Evolutionary conservation across 2,329 filamentous ascomycete genomes (phyloP).

Genomic region (Phaeomoniella chlamydospora): DNA sequence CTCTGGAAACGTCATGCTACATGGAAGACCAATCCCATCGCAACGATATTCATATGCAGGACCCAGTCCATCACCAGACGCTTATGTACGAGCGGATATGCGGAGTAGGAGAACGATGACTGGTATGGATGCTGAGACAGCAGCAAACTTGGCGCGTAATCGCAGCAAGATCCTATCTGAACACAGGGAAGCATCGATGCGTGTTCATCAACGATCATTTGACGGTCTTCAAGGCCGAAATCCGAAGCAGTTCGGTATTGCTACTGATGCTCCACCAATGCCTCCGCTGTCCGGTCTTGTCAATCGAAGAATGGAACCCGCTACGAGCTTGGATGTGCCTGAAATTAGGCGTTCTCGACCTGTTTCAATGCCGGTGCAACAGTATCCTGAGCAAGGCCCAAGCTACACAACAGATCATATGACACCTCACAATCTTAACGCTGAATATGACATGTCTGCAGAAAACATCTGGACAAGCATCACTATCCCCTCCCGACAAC

Average conservation of each 20-base stretch:
- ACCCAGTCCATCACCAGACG: not conserved
- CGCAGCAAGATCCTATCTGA: conserved; percentile 5
- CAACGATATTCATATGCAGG: not conserved
- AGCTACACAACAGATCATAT: no score
- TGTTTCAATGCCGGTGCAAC: not conserved
- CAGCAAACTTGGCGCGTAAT: conserved; percentile 6
- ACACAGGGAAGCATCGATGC: not conserved
- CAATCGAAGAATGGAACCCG: not conserved
- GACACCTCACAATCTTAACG: no score
- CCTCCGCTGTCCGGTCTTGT: conserved; percentile 3
- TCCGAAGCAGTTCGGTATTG: conserved; percentile 5
- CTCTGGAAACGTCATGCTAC: not conserved
- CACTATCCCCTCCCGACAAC: no score
- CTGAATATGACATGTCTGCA: no score
- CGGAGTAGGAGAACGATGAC: conserved; percentile 5
- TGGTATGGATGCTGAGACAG: conserved; percentile 9
- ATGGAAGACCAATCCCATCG: not conserved
- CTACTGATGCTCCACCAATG: conserved; percentile 8
- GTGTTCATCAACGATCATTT: not conserved
- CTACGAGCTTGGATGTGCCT: not conserved
- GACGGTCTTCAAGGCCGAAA: not conserved
- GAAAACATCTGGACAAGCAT: not conserved
- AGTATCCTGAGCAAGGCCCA: no score
- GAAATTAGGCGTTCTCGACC: not conserved
- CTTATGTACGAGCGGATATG: not conserved